Evolutionary conservation across 2,329 filamentous ascomycete genomes (phyloP).

Genomic region (Eutypa lata): DNA sequence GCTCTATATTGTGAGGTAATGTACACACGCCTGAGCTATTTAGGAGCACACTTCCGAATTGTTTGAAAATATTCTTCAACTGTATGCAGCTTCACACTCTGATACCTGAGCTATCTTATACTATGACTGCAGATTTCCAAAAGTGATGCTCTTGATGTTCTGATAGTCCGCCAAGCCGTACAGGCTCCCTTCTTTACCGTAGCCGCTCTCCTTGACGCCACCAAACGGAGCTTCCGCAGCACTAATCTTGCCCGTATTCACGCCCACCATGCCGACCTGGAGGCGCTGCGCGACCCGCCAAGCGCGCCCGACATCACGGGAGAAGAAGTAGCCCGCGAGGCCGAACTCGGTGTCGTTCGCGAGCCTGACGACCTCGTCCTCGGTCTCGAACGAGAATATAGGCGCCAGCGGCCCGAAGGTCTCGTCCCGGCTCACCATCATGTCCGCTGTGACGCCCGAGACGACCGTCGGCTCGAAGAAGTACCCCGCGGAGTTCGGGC

Average conservation of each 20-base stretch:
- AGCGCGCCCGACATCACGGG: constrained; percentile 51
- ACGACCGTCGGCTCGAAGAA: constrained; percentile 51
- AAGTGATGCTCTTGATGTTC: constrained; percentile 37
- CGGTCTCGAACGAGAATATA: constrained; percentile 78
- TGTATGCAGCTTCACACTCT: too few relatives aligned
- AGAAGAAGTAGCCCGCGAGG: constrained; percentile 88
- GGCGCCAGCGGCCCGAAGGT: constrained; percentile 85
- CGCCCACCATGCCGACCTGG: constrained; percentile 79
- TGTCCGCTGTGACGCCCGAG: constrained; percentile 75
- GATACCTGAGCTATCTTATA: too few relatives aligned
- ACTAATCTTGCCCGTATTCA: constrained; percentile 66
- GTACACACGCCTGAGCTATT: too few relatives aligned
- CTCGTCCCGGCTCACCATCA: constrained; percentile 43
- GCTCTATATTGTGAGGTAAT: too few relatives aligned
- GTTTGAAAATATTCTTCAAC: too few relatives aligned
- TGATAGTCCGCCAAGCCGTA: constrained; percentile 73
- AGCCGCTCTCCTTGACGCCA: constrained; percentile 70
- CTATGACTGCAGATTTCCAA: neutral
- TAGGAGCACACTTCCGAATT: too few relatives aligned
- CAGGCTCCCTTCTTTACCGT: constrained; percentile 23
- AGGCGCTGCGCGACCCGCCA: constrained; percentile 61
- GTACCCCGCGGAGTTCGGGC: constrained; percentile 71
- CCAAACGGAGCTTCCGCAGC: constrained; percentile 61
- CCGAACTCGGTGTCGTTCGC: constrained; percentile 80
- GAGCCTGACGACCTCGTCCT: constrained; percentile 76